phyloP scores from a whole-genome alignment of 202 grass and related monocot genomes.

The Digitaria exilis region DNA sequence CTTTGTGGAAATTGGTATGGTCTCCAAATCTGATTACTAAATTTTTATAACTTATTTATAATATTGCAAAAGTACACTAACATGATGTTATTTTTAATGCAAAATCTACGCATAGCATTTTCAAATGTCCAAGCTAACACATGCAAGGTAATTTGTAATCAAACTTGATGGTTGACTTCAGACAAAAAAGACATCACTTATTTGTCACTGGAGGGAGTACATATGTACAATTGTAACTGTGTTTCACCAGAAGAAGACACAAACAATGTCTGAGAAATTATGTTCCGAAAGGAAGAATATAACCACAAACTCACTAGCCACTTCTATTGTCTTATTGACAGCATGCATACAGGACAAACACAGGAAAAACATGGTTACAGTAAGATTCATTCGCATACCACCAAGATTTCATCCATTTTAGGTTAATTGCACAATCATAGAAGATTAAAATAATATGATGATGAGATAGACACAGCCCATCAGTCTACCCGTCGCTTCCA shows the following conservation, averaged over 20 bases:
- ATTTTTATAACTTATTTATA: background rate
- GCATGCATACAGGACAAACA: constrained; percentile 11
- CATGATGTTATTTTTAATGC: background rate
- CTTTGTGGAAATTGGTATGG: background rate
- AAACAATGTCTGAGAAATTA: constrained; percentile 14
- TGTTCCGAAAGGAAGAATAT: constrained; percentile 12
- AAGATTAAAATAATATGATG: background rate
- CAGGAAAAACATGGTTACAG: constrained; percentile 1
- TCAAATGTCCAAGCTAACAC: background rate
- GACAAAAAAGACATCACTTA: background rate
- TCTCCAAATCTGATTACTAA: background rate
- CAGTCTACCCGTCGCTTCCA: constrained; percentile 6
- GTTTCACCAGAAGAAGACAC: background rate
- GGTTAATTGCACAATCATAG: background rate
- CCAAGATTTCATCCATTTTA: constrained; percentile 17
- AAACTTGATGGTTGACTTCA: background rate
- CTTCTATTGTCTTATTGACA: constrained; percentile 32
- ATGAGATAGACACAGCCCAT: constrained; percentile 21
- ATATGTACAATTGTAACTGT: background rate
- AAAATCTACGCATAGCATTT: background rate
- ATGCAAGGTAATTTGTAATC: background rate
- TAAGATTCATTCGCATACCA: constrained; percentile 20
- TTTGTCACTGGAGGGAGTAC: background rate
- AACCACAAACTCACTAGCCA: constrained; percentile 11
- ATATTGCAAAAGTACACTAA: background rate